Base-by-base conservation (phyloP, 257 asterid genomes). In the Petunia axillaris region DNA sequence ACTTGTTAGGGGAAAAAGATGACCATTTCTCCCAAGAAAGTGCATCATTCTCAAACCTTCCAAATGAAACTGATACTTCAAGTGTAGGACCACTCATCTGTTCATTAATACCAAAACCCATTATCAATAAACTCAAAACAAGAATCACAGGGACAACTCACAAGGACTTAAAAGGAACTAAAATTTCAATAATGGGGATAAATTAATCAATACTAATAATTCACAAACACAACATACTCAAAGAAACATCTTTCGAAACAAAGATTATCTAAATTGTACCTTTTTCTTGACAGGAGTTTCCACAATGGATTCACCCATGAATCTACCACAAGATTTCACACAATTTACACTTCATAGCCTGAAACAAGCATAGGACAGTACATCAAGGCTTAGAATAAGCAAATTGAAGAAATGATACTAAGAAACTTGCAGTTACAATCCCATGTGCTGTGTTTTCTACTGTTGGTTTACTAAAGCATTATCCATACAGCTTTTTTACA, bases 1-100 rank as follows among this genome's bases (percentile, higher is more conserved):
- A 93, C 86, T 95, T 95, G 55, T 93, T 95, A 52, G 94, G 97
- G 13, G 98, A 93, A 81, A 95, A 95, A 39, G 97, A 87, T 14
- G 99, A 95, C 96, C 97, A 95, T 80, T 92, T 95, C 86, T 93
- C 99, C 99, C 97, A 95, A 53, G 98, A 87, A 79, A 95, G 97
- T 66, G 88, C 89, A 87, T 93, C 97, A 40, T 88, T 88, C 85
- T 91, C 97, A 74, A 93, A 95, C 84, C 94, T 90, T 82, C 99
- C 98, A 73, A 95, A 95, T 0, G 99, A 95, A 83, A 95, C 94
- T 40, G 99, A 93, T 35, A 89, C 95, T 79, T 93, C 97, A 80
- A 95, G 89, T 52, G 88, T 80, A 82, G 86, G 85, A 82, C 80
- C 92, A 76, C 89, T 93, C 99, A 95, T 95, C 99, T 93, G 92